Evolutionary conservation across 1,139 yeast species (phyloP).

Genomic region (Zygotorulaspora mrakii): DNA sequence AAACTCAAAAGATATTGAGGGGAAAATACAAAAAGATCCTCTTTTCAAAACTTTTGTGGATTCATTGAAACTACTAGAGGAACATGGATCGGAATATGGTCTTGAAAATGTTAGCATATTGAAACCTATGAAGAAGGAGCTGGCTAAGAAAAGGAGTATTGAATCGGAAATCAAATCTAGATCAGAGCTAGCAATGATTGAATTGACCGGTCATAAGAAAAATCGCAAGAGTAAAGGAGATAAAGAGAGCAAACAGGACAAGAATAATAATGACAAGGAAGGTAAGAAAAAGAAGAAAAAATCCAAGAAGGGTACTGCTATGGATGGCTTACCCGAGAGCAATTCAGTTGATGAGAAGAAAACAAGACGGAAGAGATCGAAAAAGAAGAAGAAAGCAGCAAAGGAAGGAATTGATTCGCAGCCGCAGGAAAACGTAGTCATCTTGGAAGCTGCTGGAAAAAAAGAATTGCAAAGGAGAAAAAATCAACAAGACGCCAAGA

Average conservation of each 20-base stretch:
- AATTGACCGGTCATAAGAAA: conserved; percentile 13
- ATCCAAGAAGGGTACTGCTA: conserved; percentile 6
- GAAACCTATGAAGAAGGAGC: conserved; percentile 28
- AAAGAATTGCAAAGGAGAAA: conserved; percentile 30
- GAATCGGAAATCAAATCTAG: conserved; percentile 11
- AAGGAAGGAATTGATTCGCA: not conserved
- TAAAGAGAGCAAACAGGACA: conserved; percentile 12
- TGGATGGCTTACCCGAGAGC: conserved; percentile 2
- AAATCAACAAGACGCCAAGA: conserved; percentile 21
- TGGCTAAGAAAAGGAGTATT: conserved; percentile 20
- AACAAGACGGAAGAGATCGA: conserved; percentile 12
- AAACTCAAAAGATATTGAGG: conserved; percentile 18
- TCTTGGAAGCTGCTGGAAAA: conserved; percentile 35
- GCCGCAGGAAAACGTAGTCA: conserved; percentile 28
- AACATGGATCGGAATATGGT: conserved; percentile 23
- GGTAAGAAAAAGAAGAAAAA: conserved; percentile 15
- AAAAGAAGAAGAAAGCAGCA: conserved; percentile 4
- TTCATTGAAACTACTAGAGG: conserved; percentile 23
- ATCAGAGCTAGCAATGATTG: conserved; percentile 13
- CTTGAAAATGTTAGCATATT: conserved; percentile 29
- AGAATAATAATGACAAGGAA: conserved; percentile 10
- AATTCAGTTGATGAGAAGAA: conserved; percentile 2
- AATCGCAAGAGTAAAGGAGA: conserved; percentile 17
- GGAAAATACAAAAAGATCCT: conserved; percentile 27
- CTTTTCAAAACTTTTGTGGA: conserved; percentile 30